Percentiles rank a stretch among this genome's conserved stretches.
phyloP scores from a whole-genome alignment of 306 rosid species.

The Mimosa bimucronata region DNA sequence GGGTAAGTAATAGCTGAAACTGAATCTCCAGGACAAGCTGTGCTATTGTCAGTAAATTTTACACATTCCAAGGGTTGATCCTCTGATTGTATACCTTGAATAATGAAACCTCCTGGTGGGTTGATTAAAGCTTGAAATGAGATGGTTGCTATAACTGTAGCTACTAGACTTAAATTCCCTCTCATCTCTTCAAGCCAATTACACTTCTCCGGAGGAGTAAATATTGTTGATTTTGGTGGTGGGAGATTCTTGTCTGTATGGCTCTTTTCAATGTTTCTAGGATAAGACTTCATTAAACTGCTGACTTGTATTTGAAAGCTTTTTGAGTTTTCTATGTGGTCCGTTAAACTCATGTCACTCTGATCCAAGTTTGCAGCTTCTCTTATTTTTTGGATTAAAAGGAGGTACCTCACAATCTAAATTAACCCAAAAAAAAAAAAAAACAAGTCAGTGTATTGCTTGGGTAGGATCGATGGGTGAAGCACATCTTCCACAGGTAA shows the following conservation, averaged over 20 bases:
- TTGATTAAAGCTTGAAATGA: no score
- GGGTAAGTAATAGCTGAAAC: not conserved
- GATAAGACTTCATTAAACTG: not conserved
- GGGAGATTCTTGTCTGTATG: not conserved
- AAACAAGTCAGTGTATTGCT: not conserved
- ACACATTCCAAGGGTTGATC: no score
- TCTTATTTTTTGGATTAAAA: not conserved
- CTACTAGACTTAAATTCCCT: no score
- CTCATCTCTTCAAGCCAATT: no score
- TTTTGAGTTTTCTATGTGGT: not conserved
- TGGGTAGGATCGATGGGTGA: not conserved
- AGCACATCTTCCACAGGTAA: no score
- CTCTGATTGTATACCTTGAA: no score
- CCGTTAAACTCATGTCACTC: not conserved
- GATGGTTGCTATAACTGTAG: no score
- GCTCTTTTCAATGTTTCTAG: not conserved
- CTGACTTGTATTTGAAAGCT: not conserved
- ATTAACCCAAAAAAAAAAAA: no score
- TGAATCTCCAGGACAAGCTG: not conserved
- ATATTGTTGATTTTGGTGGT: not conserved
- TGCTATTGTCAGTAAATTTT: no score
- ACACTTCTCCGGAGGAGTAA: not conserved
- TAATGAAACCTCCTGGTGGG: no score
- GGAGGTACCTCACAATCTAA: not conserved
- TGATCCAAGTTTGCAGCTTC: not conserved